A percentile compares a stretch with the other conserved stretches of the same genome.
Conservation (phyloP, 1,284 basidiomycete species). For the Microbotryomycetes sp. region DNA sequence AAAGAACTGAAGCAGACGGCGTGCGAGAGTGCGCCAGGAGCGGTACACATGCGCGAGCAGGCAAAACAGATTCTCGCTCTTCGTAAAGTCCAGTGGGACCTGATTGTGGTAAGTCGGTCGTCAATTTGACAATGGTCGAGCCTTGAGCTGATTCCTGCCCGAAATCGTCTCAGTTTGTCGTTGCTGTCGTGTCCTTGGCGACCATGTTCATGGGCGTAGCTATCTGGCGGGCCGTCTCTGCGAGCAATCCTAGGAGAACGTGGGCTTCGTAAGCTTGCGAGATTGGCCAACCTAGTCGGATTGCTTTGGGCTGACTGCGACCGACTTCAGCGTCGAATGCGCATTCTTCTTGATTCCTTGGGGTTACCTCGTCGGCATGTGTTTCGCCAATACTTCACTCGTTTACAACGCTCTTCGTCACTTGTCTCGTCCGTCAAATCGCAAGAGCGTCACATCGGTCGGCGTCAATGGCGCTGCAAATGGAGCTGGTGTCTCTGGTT, state of each 20-base stretch:
- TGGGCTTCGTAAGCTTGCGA: background rate
- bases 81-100: constrained; percentile 10
- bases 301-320: no score
- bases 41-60: constrained; percentile 2
- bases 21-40: background rate
- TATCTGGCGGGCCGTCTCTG: constrained; percentile 5
- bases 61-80: constrained; percentile 16
- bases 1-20: constrained; percentile 8
- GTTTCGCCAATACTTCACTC: constrained; percentile 3
- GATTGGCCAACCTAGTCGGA: no score
- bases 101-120: constrained; percentile 1
- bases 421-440: background rate
- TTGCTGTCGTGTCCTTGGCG: constrained; percentile 5
- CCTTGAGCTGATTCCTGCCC: background rate
- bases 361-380: constrained; percentile 10
- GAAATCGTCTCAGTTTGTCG: constrained; percentile 1
- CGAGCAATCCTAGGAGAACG: background rate
- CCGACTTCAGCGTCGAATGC: constrained; percentile 7
- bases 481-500: background rate
- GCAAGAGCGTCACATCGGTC: background rate
- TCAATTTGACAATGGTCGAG: background rate
- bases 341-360: constrained; percentile 11
- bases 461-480: background rate
- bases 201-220: background rate
- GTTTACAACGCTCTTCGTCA: constrained; percentile 4